phyloP scores from a whole-genome alignment of 208 protist species.

The Wallacemonas sp. region DNA sequence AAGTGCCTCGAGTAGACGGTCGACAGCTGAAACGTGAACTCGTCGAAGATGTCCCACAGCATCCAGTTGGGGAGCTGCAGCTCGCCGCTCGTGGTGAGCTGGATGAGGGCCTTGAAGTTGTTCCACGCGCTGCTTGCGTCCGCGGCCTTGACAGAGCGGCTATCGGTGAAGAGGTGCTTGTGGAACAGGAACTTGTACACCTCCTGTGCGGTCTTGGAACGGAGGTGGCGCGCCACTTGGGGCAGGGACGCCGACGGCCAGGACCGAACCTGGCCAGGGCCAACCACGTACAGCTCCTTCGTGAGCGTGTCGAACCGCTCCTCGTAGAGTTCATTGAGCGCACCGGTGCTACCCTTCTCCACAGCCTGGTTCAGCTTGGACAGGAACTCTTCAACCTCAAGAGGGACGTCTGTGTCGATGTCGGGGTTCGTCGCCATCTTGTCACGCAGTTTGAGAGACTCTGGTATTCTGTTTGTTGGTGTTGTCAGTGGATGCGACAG shows the following conservation, averaged over 20 bases:
- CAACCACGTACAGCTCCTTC: slow-evolving; percentile 73
- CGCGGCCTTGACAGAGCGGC: slow-evolving; percentile 39
- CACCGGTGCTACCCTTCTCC: slow-evolving; percentile 56
- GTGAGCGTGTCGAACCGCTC: slow-evolving; percentile 71
- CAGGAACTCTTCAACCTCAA: slow-evolving; percentile 81
- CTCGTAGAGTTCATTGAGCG: slow-evolving; percentile 84
- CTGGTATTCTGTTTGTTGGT: too few relatives aligned
- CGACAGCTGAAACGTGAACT: slow-evolving; percentile 90
- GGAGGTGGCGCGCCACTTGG: slow-evolving; percentile 64
- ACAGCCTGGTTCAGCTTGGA: slow-evolving; percentile 71
- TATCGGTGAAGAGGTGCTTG: slow-evolving; percentile 86
- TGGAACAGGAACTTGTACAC: slow-evolving; percentile 87
- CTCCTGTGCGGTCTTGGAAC: slow-evolving; percentile 57
- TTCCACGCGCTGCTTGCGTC: slow-evolving; percentile 73
- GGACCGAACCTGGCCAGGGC: slow-evolving; percentile 61
- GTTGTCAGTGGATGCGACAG: background rate
- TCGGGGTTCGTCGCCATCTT: slow-evolving; percentile 88
- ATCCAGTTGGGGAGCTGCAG: slow-evolving; percentile 81
- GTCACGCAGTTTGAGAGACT: background rate
- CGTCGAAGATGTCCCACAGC: slow-evolving; percentile 91
- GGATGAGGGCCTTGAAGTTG: slow-evolving; percentile 70
- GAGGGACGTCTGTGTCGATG: slow-evolving; percentile 87
- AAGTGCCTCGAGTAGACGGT: slow-evolving; percentile 87
- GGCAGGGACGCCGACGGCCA: slow-evolving; percentile 73
- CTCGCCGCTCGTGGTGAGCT: slow-evolving; percentile 39